Evolutionary conservation across 805 yeast species (phyloP).

Genomic region (Candida corydali): DNA sequence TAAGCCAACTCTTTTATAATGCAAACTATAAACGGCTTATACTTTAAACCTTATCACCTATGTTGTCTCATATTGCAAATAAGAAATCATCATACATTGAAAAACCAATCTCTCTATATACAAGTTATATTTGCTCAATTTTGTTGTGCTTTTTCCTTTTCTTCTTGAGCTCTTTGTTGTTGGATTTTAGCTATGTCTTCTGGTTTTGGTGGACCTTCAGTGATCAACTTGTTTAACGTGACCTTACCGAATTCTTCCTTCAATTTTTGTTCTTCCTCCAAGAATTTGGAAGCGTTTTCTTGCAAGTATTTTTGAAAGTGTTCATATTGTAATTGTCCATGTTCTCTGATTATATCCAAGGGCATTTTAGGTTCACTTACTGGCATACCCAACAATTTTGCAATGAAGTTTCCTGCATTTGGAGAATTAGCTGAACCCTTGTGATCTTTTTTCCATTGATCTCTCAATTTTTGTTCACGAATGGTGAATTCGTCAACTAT

Average conservation of each 20-base stretch:
- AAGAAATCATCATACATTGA: not conserved
- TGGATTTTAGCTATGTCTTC: conserved; percentile 53
- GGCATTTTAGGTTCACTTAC: conserved; percentile 66
- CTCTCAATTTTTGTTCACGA: conserved; percentile 74
- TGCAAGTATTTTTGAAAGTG: conserved; percentile 63
- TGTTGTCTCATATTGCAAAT: no score
- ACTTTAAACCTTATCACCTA: no score
- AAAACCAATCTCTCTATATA: conserved; percentile 3
- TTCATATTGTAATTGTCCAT: conserved; percentile 85
- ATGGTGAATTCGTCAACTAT: conserved; percentile 76
- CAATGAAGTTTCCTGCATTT: conserved; percentile 49
- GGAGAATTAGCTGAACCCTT: conserved; percentile 22
- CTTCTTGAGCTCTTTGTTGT: conserved; percentile 21
- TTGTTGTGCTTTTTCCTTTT: conserved; percentile 6
- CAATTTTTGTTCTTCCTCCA: conserved; percentile 83
- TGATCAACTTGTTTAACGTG: conserved; percentile 79
- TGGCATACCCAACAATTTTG: conserved; percentile 63
- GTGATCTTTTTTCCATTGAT: conserved; percentile 59
- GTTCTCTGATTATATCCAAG: conserved; percentile 83
- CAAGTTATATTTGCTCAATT: not conserved
- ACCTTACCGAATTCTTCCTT: conserved; percentile 78
- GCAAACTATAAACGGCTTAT: no score
- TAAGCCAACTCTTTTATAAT: no score
- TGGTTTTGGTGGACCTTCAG: conserved; percentile 76
- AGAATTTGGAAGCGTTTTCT: conserved; percentile 59